A percentile compares a stretch with the other conserved stretches of the same genome.
Conservation (phyloP, 306 rosid genomes). For the Spatholobus suberectus region DNA sequence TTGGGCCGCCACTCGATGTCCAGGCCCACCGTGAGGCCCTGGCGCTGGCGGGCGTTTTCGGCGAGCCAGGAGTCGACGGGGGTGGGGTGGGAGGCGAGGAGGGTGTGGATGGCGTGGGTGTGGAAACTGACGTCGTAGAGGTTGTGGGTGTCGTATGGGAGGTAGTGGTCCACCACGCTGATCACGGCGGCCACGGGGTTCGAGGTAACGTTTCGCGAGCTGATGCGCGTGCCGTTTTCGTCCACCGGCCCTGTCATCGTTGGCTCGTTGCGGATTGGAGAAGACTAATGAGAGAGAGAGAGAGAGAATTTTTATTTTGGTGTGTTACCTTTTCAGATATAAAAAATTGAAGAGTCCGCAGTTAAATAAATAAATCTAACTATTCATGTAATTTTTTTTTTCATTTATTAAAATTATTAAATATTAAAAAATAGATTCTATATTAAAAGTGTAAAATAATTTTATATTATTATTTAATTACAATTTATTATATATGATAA, state of each 20-base stretch:
- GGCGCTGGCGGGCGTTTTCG: neutral
- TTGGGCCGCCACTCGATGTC: slow-evolving; percentile 63
- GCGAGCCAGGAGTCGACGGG: slow-evolving; percentile 47
- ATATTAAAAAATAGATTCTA: too few relatives aligned
- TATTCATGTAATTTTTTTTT: too few relatives aligned
- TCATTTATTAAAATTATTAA: too few relatives aligned
- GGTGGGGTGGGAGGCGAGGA: slow-evolving; percentile 42
- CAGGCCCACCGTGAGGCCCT: slow-evolving; percentile 33
- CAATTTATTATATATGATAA: too few relatives aligned
- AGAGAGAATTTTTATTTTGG: neutral
- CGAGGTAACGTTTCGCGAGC: too few relatives aligned
- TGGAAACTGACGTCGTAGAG: slow-evolving; percentile 42
- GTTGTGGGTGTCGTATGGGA: slow-evolving; percentile 43
- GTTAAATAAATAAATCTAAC: too few relatives aligned
- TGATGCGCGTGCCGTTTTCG: neutral
- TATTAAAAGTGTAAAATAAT: too few relatives aligned
- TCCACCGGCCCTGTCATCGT: neutral
- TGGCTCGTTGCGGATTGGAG: neutral
- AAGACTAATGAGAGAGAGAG: neutral
- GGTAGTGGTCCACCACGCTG: slow-evolving; percentile 13
- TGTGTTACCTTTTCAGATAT: too few relatives aligned
- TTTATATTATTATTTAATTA: too few relatives aligned
- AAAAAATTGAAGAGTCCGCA: too few relatives aligned
- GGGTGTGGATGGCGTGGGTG: slow-evolving; percentile 36
- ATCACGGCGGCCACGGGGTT: neutral